Evolutionary conservation across 768 basidiomycete species (phyloP).

Genomic region (Lentinula lateritia): DNA sequence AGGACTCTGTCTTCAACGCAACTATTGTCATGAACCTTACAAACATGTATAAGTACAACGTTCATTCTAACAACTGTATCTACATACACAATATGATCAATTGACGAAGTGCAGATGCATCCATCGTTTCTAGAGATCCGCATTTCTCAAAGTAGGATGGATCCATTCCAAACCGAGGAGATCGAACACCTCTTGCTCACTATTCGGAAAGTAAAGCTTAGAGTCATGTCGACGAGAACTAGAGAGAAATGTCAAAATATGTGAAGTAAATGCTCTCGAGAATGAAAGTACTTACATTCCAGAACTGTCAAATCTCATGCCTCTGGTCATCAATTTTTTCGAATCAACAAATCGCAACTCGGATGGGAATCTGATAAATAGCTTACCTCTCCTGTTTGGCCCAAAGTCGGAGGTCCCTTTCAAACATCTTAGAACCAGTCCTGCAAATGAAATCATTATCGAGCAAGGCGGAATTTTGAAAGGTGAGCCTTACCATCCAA

Average conservation of each 20-base stretch:
- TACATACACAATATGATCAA: no score
- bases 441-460: conserved; percentile 25
- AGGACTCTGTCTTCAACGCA: neutral
- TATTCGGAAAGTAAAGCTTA: conserved; percentile 50
- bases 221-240: neutral
- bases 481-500: conserved; percentile 64
- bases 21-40: neutral
- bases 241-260: no score
- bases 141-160: conserved; percentile 67
- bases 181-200: conserved; percentile 70
- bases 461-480: neutral
- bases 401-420: conserved; percentile 76
- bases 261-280: neutral
- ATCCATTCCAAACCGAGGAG: conserved; percentile 66
- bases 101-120: conserved; percentile 8
- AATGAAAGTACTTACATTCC: conserved; percentile 51
- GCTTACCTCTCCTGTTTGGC: conserved; percentile 53
- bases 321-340: conserved; percentile 31
- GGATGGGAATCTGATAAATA: neutral
- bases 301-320: conserved; percentile 80
- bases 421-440: conserved; percentile 88
- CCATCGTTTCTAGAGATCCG: conserved; percentile 29
- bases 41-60: neutral
- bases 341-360: neutral
- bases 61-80: neutral